Conservation (phyloP, 1,139 yeast genomes). For the Lodderomyces theae region DNA sequence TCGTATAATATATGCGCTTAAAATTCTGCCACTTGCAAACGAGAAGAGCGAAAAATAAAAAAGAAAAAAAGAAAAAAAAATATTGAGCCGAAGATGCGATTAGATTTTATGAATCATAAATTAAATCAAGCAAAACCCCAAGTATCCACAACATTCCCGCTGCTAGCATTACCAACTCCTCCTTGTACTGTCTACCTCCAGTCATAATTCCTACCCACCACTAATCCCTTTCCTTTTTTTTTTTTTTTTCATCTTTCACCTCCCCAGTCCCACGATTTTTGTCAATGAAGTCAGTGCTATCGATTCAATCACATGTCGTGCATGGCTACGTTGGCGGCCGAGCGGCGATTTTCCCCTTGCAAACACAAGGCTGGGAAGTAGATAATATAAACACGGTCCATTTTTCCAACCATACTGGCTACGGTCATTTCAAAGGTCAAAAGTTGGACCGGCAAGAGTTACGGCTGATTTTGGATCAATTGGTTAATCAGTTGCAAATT, state of each 20-base stretch:
- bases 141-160: too few species aligned
- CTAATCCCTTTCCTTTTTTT: too few species aligned
- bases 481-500: slow-evolving; percentile 12
- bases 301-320: slow-evolving; percentile 44
- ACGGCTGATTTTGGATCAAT: slow-evolving; percentile 12
- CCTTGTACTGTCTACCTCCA: too few species aligned
- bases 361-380: slow-evolving; percentile 45
- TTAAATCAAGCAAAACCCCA: too few species aligned
- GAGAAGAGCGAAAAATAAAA: too few species aligned
- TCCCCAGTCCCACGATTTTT: neutral
- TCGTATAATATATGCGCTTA: too few species aligned
- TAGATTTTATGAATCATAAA: too few species aligned
- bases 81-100: too few species aligned
- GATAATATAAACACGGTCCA: slow-evolving; percentile 42
- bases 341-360: slow-evolving; percentile 44
- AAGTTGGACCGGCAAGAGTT: slow-evolving; percentile 14
- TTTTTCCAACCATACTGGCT: slow-evolving; percentile 48
- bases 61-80: too few species aligned
- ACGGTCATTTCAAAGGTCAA: slow-evolving; percentile 37
- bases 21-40: too few species aligned
- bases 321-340: slow-evolving; percentile 48
- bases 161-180: too few species aligned
- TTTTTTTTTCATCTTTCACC: too few species aligned
- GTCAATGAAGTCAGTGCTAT: slow-evolving; percentile 23
- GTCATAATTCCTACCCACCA: neutral